Percentiles rank a stretch among this genome's conserved stretches.
Conservation (phyloP, 129 eudicot species). For the Chrysanthemum lavandulifolium region DNA sequence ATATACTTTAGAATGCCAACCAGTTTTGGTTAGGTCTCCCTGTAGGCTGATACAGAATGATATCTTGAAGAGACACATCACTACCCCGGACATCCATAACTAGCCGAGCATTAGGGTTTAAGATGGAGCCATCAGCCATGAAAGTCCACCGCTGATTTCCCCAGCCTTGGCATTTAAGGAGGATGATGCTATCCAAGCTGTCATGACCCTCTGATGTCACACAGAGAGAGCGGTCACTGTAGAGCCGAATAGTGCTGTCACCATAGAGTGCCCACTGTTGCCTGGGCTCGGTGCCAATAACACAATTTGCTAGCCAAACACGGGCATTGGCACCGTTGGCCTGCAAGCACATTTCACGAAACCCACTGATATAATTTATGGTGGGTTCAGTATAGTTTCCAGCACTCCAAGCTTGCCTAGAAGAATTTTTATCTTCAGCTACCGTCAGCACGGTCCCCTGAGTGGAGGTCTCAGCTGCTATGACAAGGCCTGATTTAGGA, state of each 20-base stretch:
- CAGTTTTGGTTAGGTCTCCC: conserved; percentile 2
- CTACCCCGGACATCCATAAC: neutral
- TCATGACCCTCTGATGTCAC: neutral
- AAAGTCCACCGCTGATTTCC: conserved; percentile 2
- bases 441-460: neutral
- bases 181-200: neutral
- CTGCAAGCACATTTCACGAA: neutral
- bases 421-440: neutral
- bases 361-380: neutral
- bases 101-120: neutral
- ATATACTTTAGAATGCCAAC: conserved; percentile 6
- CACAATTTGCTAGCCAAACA: neutral
- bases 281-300: neutral
- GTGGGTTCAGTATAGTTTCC: conserved; percentile 2
- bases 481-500: neutral
- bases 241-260: neutral
- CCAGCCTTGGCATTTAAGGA: neutral
- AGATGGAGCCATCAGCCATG: neutral
- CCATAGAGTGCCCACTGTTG: neutral
- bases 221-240: neutral
- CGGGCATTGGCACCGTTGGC: conserved; percentile 1
- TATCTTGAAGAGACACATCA: conserved; percentile 1
- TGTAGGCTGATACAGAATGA: neutral
- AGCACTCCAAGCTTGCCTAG: conserved; percentile 4
- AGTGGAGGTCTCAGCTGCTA: neutral